A percentile compares a stretch with the other conserved stretches of the same genome.
Conservation (phyloP, 2,329 filamentous ascomycete species). For the Fusarium torulosum region DNA sequence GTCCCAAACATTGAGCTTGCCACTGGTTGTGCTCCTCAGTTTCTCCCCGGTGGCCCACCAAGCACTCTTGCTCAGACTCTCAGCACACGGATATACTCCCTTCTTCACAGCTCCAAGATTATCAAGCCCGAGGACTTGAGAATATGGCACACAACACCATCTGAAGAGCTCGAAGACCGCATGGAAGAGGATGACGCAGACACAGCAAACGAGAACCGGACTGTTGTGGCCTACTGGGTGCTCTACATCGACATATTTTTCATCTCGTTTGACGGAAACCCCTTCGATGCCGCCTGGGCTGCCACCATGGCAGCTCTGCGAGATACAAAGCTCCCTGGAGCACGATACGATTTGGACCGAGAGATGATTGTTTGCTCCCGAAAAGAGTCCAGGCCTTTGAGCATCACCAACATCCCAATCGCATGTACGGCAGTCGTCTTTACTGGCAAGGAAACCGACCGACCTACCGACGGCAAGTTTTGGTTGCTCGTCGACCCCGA, state of each 20-base stretch:
- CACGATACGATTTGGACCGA: slow-evolving; percentile 85
- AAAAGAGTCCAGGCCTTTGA: slow-evolving; percentile 66
- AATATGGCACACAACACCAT: slow-evolving; percentile 73
- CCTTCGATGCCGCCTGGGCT: slow-evolving; percentile 92
- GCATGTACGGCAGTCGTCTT: slow-evolving; percentile 85
- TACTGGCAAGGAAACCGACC: slow-evolving; percentile 69
- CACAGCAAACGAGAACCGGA: slow-evolving; percentile 54
- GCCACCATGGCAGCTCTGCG: slow-evolving; percentile 83
- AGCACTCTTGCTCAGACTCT: slow-evolving; percentile 85
- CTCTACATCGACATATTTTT: slow-evolving; percentile 97
- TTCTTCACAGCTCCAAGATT: slow-evolving; percentile 78
- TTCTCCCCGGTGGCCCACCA: slow-evolving; percentile 86
- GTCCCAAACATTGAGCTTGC: slow-evolving; percentile 95
- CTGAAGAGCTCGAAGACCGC: slow-evolving; percentile 58
- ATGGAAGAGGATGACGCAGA: slow-evolving; percentile 55
- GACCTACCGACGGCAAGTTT: slow-evolving; percentile 60
- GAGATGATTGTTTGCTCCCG: slow-evolving; percentile 83
- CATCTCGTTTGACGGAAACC: slow-evolving; percentile 90
- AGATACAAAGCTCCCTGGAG: slow-evolving; percentile 81
- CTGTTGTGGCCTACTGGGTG: slow-evolving; percentile 91
- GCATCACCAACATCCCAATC: slow-evolving; percentile 76
- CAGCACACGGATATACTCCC: slow-evolving; percentile 80
- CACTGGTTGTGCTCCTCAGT: slow-evolving; percentile 88
- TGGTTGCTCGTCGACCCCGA: slow-evolving; percentile 93
- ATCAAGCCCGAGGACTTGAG: slow-evolving; percentile 76